Conservation (phyloP, 352 stramenopile species). For the Globisporangium solare region DNA sequence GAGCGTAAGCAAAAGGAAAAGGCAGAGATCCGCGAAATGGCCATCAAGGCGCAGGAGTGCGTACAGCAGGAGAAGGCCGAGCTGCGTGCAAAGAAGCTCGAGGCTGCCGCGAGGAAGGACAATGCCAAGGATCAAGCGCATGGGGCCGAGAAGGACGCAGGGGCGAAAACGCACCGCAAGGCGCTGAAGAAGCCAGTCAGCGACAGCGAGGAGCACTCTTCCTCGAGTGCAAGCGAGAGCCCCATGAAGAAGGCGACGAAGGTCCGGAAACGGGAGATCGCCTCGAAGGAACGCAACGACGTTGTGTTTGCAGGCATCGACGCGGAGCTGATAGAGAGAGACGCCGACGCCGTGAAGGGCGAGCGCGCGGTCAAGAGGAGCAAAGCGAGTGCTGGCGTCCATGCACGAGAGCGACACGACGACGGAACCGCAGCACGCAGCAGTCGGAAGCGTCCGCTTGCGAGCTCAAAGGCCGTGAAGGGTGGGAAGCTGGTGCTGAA, state of each 20-base stretch:
- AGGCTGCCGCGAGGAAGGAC: no score
- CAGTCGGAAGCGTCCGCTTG: conserved; percentile 13
- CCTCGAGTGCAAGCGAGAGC: neutral
- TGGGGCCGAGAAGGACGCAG: neutral
- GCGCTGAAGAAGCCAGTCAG: neutral
- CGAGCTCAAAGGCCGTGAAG: neutral
- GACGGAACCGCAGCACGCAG: neutral
- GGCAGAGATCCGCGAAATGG: neutral
- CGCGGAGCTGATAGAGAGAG: neutral
- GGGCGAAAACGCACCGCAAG: neutral
- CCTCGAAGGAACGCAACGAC: neutral
- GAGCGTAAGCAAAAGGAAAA: neutral
- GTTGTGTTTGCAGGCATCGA: neutral
- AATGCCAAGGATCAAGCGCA: neutral
- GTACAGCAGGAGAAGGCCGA: neutral
- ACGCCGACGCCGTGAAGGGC: neutral
- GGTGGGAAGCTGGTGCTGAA: neutral
- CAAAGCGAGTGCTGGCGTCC: neutral
- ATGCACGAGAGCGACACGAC: neutral
- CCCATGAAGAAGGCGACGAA: neutral
- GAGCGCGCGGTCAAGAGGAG: neutral
- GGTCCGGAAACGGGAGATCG: neutral
- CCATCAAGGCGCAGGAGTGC: neutral
- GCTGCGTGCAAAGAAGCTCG: neutral
- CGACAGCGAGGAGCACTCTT: neutral